A percentile compares a stretch with the other conserved stretches of the same genome.
These are phyloP conservation scores for Dissoconium aciculare DNA, from an alignment of 2,329 filamentous ascomycete genomes.

Conservation along the genomic window DNA sequence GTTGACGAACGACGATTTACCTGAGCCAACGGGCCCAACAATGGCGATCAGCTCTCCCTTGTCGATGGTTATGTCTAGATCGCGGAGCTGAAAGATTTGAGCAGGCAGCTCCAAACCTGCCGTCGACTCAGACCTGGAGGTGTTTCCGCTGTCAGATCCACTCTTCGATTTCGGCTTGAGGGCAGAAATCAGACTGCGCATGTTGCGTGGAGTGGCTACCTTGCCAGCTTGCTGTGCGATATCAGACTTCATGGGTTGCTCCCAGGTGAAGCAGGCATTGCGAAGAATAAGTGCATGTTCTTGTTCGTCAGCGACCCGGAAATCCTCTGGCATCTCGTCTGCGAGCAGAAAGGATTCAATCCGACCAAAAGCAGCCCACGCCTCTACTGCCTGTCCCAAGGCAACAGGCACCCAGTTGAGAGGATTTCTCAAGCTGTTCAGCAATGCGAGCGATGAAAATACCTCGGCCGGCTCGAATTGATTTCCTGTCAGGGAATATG, in stretches of 20 bases:
- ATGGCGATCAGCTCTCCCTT: too few relatives aligned
- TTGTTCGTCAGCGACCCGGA: slow-evolving; percentile 34
- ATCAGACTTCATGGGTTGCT: too few relatives aligned
- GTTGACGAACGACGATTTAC: too few relatives aligned
- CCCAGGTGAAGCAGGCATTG: slow-evolving; percentile 69
- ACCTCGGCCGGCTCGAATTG: slow-evolving; percentile 55
- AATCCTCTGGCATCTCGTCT: slow-evolving; percentile 65
- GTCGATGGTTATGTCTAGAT: too few relatives aligned
- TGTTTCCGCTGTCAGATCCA: slow-evolving; percentile 35
- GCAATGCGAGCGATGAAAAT: slow-evolving; percentile 79
- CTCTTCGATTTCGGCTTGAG: slow-evolving; percentile 37
- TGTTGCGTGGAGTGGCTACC: too few relatives aligned
- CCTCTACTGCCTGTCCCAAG: slow-evolving; percentile 75
- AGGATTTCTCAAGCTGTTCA: slow-evolving; percentile 74
- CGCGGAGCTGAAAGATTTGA: too few relatives aligned
- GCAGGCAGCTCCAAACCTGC: too few relatives aligned
- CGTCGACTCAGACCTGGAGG: too few relatives aligned
- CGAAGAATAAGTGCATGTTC: slow-evolving; percentile 47
- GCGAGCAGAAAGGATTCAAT: slow-evolving; percentile 72
- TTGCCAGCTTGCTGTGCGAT: too few relatives aligned
- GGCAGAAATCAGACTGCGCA: slow-evolving; percentile 29
- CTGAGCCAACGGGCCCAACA: too few relatives aligned
- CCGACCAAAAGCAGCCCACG: slow-evolving; percentile 62
- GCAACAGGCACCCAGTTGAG: slow-evolving; percentile 73
- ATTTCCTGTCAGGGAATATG: slow-evolving; percentile 46